phyloP scores from a whole-genome alignment of 805 yeast genomes.

The Kluyveromyces aestuarii region DNA sequence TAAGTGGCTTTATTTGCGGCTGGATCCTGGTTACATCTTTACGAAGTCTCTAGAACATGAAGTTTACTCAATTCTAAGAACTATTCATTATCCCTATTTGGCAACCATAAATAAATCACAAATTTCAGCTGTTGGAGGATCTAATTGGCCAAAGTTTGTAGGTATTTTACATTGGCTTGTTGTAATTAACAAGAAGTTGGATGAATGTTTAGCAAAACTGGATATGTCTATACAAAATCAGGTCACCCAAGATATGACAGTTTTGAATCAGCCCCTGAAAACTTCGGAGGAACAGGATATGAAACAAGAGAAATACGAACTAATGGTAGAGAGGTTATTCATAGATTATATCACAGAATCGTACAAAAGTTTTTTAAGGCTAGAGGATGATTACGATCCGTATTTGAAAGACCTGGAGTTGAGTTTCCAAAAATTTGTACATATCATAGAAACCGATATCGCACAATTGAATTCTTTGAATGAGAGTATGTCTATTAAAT shows the following conservation, averaged over 20 bases:
- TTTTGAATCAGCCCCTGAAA: slow-evolving; percentile 16
- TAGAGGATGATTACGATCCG: slow-evolving; percentile 52
- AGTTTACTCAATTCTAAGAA: slow-evolving; percentile 56
- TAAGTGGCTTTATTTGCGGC: slow-evolving; percentile 64
- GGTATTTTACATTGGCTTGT: slow-evolving; percentile 82
- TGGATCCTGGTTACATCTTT: slow-evolving; percentile 74
- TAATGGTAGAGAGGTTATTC: slow-evolving; percentile 37
- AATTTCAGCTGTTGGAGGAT: slow-evolving; percentile 85
- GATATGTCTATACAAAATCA: slow-evolving; percentile 17
- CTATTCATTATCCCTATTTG: slow-evolving; percentile 67
- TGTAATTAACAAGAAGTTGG: slow-evolving; percentile 40
- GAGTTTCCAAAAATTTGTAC: slow-evolving; percentile 45
- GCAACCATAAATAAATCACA: slow-evolving; percentile 77
- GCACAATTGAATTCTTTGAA: slow-evolving; percentile 34
- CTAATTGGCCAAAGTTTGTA: slow-evolving; percentile 74
- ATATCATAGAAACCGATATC: slow-evolving; percentile 40
- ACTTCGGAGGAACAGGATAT: slow-evolving; percentile 24
- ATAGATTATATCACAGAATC: slow-evolving; percentile 55
- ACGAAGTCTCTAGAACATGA: slow-evolving; percentile 65
- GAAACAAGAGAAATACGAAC: slow-evolving; percentile 28
- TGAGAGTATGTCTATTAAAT: slow-evolving; percentile 30
- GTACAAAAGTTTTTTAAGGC: slow-evolving; percentile 56
- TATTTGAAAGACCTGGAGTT: slow-evolving; percentile 46
- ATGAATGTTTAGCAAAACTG: slow-evolving; percentile 19
- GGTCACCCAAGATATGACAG: slow-evolving; percentile 25